Evolutionary conservation across 805 yeast species (phyloP).

Genomic region (Yarrowia phangngaensis): DNA sequence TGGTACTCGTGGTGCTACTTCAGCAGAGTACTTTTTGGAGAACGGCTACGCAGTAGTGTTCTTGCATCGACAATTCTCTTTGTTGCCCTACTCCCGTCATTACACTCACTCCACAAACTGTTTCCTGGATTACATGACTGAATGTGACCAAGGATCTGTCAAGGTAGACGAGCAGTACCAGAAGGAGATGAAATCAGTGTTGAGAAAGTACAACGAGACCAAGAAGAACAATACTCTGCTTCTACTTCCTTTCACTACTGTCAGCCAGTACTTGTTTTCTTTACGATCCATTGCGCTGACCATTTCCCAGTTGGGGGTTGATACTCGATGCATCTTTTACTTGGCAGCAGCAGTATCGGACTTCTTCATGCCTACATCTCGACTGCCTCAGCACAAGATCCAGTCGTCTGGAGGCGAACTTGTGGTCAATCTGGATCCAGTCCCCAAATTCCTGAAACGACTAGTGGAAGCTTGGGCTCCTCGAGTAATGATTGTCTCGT

Average conservation of each 20-base stretch:
- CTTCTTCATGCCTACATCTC: constrained; percentile 81
- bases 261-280: constrained; percentile 87
- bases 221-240: constrained; percentile 53
- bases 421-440: constrained; percentile 85
- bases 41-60: constrained; percentile 89
- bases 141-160: constrained; percentile 44
- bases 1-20: constrained; percentile 95
- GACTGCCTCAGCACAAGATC: constrained; percentile 90
- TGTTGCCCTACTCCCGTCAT: constrained; percentile 88
- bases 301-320: constrained; percentile 47
- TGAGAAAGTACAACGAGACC: constrained; percentile 50
- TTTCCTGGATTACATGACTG: constrained; percentile 76
- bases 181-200: constrained; percentile 55
- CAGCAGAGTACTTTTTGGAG: constrained; percentile 86
- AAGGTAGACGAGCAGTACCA: constrained; percentile 60
- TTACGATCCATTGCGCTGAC: constrained; percentile 61
- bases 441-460: constrained; percentile 86
- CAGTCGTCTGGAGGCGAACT: constrained; percentile 79
- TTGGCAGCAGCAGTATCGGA: constrained; percentile 98
- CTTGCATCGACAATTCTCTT: constrained; percentile 84
- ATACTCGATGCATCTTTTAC: constrained; percentile 55
- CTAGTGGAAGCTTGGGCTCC: constrained; percentile 95
- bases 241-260: constrained; percentile 86
- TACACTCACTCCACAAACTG: constrained; percentile 77
- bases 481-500: constrained; percentile 87